Percentiles rank a stretch among this genome's conserved stretches.
Conservation (phyloP, 257 asterid species). For the Henckelia pumila region DNA sequence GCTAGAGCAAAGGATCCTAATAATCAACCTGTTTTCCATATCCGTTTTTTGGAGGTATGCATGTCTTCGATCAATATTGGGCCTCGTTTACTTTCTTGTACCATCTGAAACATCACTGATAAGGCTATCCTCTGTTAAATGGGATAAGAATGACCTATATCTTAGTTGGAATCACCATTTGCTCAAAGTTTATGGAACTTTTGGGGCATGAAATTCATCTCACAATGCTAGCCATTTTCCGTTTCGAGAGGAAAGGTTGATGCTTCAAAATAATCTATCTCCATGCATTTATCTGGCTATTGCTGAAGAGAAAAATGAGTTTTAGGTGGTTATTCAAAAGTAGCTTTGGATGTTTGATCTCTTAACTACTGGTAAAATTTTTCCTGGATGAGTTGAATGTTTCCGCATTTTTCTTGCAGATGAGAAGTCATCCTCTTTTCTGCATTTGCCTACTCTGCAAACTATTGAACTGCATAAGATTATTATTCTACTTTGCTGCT, state of each 20-base stretch:
- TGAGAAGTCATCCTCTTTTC: background rate
- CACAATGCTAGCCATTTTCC: too few relatives aligned
- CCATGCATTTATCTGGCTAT: too few relatives aligned
- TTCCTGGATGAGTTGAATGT: background rate
- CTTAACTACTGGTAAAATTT: background rate
- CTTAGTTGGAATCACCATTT: too few relatives aligned
- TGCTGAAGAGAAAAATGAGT: too few relatives aligned
- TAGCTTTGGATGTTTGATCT: background rate
- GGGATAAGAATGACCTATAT: too few relatives aligned
- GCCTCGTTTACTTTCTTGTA: conserved; percentile 2
- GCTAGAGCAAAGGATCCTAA: conserved; percentile 72
- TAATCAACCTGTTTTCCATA: conserved; percentile 70
- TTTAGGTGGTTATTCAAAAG: too few relatives aligned
- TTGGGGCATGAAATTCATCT: too few relatives aligned
- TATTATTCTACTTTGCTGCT: conserved; percentile 14
- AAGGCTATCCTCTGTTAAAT: background rate
- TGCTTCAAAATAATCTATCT: too few relatives aligned
- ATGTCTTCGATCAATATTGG: background rate
- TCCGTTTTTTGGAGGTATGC: conserved; percentile 74
- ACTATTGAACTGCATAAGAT: conserved; percentile 1
- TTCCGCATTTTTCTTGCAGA: background rate
- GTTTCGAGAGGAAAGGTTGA: background rate
- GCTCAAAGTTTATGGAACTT: too few relatives aligned
- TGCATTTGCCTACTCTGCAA: background rate
- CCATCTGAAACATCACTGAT: background rate